Evolutionary conservation across 2,329 filamentous ascomycete genomes (phyloP).

Genomic region (Cadophora gregata): DNA sequence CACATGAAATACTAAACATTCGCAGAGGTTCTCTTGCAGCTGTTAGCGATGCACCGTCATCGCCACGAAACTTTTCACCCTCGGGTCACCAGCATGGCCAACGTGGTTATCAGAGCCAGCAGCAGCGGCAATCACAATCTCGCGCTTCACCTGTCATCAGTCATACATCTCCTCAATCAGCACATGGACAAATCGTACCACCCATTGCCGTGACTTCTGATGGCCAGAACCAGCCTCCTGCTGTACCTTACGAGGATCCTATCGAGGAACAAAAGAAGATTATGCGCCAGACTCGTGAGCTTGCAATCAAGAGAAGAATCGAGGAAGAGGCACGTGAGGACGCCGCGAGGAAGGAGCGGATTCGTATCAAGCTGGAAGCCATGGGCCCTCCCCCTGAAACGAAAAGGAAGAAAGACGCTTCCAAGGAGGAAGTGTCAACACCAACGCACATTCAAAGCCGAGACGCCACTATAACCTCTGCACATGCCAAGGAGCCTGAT

Average conservation of each 20-base stretch:
- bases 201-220: conserved; percentile 45
- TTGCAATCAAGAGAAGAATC: conserved; percentile 69
- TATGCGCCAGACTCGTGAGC: conserved; percentile 74
- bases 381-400: conserved; percentile 69
- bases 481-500: conserved; percentile 22
- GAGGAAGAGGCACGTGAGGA: conserved; percentile 76
- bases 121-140: conserved; percentile 41
- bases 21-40: conserved; percentile 57
- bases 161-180: conserved; percentile 44
- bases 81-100: conserved; percentile 41
- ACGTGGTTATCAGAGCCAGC: conserved; percentile 44
- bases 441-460: conserved; percentile 44
- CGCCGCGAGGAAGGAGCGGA: conserved; percentile 72
- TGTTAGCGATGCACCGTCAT: conserved; percentile 57
- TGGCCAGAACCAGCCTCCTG: conserved; percentile 40
- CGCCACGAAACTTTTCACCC: conserved; percentile 50
- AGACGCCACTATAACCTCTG: conserved; percentile 27
- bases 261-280: conserved; percentile 70
- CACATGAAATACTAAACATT: conserved; percentile 48
- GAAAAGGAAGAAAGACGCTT: conserved; percentile 60
- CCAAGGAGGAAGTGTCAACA: conserved; percentile 53
- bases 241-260: conserved; percentile 55
- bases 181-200: conserved; percentile 43
- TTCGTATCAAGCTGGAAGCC: conserved; percentile 74
- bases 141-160: conserved; percentile 45